Evolutionary conservation across 1,139 yeast species (phyloP), one percentile per base, ranked within the genome.

Genomic region (Saccharomycopsis hybrid): DNA sequence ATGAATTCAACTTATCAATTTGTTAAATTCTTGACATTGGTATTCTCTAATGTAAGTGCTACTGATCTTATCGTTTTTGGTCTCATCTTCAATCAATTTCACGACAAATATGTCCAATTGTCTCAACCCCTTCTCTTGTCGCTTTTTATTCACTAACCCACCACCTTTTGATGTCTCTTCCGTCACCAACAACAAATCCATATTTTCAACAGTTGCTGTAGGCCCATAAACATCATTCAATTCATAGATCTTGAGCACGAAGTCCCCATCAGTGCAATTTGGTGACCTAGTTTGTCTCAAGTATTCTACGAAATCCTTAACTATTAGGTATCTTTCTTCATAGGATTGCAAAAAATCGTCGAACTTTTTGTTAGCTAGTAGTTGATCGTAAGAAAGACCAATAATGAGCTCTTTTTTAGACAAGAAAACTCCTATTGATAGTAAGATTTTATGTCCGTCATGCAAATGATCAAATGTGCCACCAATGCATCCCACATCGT

Each of bases 391-490:
- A 0, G 97, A 88, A 4, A 94, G 72, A 0, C 98, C 98, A 5
- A 92, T 72, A 49, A 92, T 84, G 9, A 92, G 68, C 28, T 66
- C 68, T 2, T 64, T 59, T 4, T 66, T 60, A 0, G 94, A 73
- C 11, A 87, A 58, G 60, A 80, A 89, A 0, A 82, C 78, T 0
- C 95, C 75, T 57, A 87, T 71, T 0, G 95, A 82, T 5, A 94
- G 70, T 25, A 94, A 69, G 32, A 92, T 82, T 64, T 86, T 88
- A 66, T 94, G 99, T 0, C 98, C 99, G 61, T 85, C 96, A 60
- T 94, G 99, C 38, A 94, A 63, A 66, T 94, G 97, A 62, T 94
- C 99, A 68, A 94, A 94, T 0, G 98, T 94, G 0, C 99, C 99
- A 0, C 98, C 98, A 1, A 90, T 82, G 0, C 95, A 95, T 11